These are phyloP conservation scores for Blepharisma japonicum DNA, from an alignment of 73 alveolate species.

Conservation along the genomic window DNA sequence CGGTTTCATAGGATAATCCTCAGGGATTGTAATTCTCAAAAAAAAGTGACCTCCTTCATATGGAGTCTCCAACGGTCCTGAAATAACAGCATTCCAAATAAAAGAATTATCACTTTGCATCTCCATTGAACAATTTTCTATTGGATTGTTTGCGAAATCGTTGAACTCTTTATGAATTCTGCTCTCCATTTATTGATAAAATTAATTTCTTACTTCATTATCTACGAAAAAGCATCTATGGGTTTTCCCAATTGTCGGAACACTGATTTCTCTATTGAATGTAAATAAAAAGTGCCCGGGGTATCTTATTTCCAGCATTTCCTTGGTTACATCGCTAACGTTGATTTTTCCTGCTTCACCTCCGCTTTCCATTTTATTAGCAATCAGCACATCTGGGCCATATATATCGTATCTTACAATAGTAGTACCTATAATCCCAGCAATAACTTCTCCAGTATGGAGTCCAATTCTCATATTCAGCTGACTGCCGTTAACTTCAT, in stretches of 20 bases:
- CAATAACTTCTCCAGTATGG: slow-evolving; percentile 60
- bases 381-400: slow-evolving; percentile 58
- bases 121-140: too few species aligned
- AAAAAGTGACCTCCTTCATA: slow-evolving; percentile 35
- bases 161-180: too few species aligned
- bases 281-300: slow-evolving; percentile 16
- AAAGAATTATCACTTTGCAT: slow-evolving; percentile 24
- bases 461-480: slow-evolving; percentile 61
- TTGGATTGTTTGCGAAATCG: too few species aligned
- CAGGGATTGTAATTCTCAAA: slow-evolving; percentile 27
- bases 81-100: slow-evolving; percentile 33
- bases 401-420: slow-evolving; percentile 62
- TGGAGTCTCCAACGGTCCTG: slow-evolving; percentile 35
- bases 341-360: slow-evolving; percentile 58
- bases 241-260: neutral
- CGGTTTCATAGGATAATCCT: slow-evolving; percentile 40
- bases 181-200: too few species aligned
- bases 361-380: slow-evolving; percentile 60
- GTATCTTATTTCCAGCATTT: slow-evolving; percentile 34
- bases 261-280: slow-evolving; percentile 13
- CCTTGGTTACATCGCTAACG: slow-evolving; percentile 41
- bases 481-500: slow-evolving; percentile 38
- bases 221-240: neutral
- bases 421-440: slow-evolving; percentile 60
- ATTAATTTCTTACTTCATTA: too few species aligned